phyloP scores from a whole-genome alignment of 768 basidiomycete genomes.

The Erythrobasidium yunnanense region DNA sequence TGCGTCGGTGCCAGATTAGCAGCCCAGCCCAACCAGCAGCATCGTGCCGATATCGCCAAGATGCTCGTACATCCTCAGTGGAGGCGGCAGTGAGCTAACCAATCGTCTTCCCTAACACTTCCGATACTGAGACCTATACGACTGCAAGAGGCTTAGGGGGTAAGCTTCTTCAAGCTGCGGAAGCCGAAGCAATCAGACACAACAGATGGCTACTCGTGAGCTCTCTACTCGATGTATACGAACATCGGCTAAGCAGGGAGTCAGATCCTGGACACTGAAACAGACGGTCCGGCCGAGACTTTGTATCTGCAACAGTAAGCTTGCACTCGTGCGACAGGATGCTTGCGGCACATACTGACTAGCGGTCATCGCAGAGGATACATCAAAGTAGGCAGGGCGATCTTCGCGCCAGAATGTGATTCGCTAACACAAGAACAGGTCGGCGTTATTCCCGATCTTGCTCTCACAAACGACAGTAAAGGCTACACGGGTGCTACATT shows the following conservation, averaged over 20 bases:
- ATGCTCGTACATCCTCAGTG: slow-evolving; percentile 20
- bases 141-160: neutral
- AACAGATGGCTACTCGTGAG: neutral
- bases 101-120: neutral
- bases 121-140: neutral
- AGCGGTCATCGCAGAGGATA: too few relatives aligned
- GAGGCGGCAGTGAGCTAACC: neutral
- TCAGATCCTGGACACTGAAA: neutral
- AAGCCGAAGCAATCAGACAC: neutral
- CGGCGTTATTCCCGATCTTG: neutral
- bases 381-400: too few relatives aligned
- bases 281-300: neutral
- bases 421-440: too few relatives aligned
- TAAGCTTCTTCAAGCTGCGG: neutral
- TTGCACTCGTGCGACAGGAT: too few relatives aligned
- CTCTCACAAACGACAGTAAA: neutral
- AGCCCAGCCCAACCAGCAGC: slow-evolving; percentile 17
- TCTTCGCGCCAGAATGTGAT: too few relatives aligned
- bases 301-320: neutral
- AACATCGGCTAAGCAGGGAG: neutral
- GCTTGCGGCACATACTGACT: too few relatives aligned
- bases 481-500: neutral
- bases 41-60: slow-evolving; percentile 8
- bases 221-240: neutral
- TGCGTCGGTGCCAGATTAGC: neutral